Conservation (phyloP, 768 basidiomycete genomes). For the Mycena olivaceomarginata region DNA sequence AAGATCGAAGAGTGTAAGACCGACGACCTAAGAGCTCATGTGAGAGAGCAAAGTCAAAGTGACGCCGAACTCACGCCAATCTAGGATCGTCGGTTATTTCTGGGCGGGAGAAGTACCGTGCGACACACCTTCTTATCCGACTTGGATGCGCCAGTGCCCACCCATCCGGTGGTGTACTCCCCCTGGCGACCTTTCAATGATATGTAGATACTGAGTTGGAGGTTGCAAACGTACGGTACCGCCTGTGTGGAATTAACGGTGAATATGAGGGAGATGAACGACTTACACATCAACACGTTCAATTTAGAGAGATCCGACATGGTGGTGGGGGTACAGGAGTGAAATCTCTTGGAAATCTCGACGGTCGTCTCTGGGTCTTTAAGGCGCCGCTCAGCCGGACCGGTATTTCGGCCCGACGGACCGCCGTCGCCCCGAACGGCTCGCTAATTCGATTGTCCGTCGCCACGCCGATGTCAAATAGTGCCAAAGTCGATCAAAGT, state of each 20-base stretch:
- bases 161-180: constrained; percentile 98
- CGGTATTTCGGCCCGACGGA: not conserved
- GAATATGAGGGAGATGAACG: constrained; percentile 19
- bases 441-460: too few species aligned
- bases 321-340: constrained; percentile 22
- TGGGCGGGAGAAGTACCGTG: not conserved
- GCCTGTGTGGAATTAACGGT: constrained; percentile 52
- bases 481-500: too few species aligned
- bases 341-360: too few species aligned
- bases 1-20: constrained; percentile 92
- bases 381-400: not conserved
- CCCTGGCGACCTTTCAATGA: constrained; percentile 61
- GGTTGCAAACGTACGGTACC: constrained; percentile 56
- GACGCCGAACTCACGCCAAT: constrained; percentile 74
- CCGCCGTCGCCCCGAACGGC: not conserved
- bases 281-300: constrained; percentile 88
- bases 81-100: constrained; percentile 54
- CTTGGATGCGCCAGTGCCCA: constrained; percentile 91
- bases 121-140: constrained; percentile 92
- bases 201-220: not conserved
- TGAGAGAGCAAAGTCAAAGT: constrained; percentile 36
- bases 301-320: constrained; percentile 72
- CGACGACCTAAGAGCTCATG: constrained; percentile 80
- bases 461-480: not conserved
- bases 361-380: not conserved